Percentiles rank a stretch among this genome's conserved stretches.
Conservation (phyloP, 148 eudicot genomes). For the Beta vulgaris region DNA sequence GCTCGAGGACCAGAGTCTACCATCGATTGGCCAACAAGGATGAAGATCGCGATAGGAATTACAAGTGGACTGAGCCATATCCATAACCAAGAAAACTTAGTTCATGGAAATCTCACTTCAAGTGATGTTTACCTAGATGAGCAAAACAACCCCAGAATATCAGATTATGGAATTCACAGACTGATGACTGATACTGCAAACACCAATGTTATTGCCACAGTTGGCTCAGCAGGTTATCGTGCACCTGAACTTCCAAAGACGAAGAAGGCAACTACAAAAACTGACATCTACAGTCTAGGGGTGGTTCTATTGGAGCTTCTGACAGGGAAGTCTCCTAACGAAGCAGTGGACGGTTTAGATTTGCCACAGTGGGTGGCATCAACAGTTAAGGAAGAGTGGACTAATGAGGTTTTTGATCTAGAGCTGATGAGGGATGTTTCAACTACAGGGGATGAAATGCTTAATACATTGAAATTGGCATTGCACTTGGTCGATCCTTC, state of each 20-base stretch:
- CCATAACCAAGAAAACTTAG: slow-evolving; percentile 54
- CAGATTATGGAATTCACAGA: slow-evolving; percentile 73
- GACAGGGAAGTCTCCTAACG: slow-evolving; percentile 78
- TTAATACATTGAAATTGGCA: slow-evolving; percentile 72
- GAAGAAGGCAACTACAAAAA: slow-evolving; percentile 61
- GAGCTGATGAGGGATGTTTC: slow-evolving; percentile 79
- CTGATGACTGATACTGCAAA: slow-evolving; percentile 75
- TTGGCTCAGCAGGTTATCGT: slow-evolving; percentile 68
- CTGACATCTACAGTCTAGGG: slow-evolving; percentile 86
- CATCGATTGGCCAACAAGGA: slow-evolving; percentile 79
- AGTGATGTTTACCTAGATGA: slow-evolving; percentile 70
- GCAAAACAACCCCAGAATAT: slow-evolving; percentile 51
- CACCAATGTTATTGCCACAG: slow-evolving; percentile 67
- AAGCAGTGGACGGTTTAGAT: slow-evolving; percentile 60
- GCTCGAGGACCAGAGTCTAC: slow-evolving; percentile 73
- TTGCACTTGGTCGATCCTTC: slow-evolving; percentile 82
- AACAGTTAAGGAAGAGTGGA: slow-evolving; percentile 83
- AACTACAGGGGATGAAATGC: slow-evolving; percentile 65
- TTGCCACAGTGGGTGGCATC: slow-evolving; percentile 96
- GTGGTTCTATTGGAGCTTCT: slow-evolving; percentile 73
- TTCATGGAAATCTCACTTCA: slow-evolving; percentile 78
- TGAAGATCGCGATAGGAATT: slow-evolving; percentile 74
- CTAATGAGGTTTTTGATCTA: slow-evolving; percentile 77
- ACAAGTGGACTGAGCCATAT: slow-evolving; percentile 68
- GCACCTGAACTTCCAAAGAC: slow-evolving; percentile 87